Base-by-base conservation (phyloP, 148 eudicot genomes). In the Suaeda aralocaspica region DNA sequence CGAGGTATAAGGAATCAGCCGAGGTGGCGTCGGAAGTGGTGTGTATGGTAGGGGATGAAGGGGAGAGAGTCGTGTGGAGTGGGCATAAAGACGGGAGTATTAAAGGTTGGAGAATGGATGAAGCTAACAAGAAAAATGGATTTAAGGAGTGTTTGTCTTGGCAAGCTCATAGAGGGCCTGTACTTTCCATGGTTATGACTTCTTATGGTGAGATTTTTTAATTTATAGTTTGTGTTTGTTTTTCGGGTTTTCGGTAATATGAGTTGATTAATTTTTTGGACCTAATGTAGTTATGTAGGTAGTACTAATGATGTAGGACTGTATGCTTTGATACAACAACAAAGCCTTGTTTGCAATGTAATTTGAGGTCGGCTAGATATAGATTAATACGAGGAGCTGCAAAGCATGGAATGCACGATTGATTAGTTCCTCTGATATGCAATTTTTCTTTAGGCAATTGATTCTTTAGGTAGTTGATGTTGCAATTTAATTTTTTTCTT, bases 81-180 rank as follows among this genome's bases (percentile, higher is more conserved):
- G 99, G 99, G 55, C 89, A 87, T 49, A 83, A 39, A 51, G 99
- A 89, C 69, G 99, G 99, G 28, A 89, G 67, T 79, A 89, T 94
- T 70, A 77, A 82, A 81, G 84, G 93, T 64, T 94, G 99, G 99
- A 87, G 78, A 79, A 86, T 94, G 92, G 74, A 72, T 53, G 78
- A 74, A 16, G 48, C 44, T 66, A 68, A 39, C 34, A 56, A 67
- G n/a, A 70, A 75, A 18, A n/a, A n/a, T n/a, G 79, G 82, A 14
- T 87, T 93, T 68, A 73, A 64, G 64, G 96, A 95, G 77, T 73
- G 81, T 34, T 78, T 93, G 59, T 88, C 96, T 1, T 93, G 98
- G 98, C 95, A 88, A 77, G 98, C 96, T 25, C 97, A 93, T 69
- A 81, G 80, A 9, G 87, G 88, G 10, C 89, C 97, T 1, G 96